phyloP scores from a whole-genome alignment of 257 asterid genomes.

The Marsdenia floribunda region DNA sequence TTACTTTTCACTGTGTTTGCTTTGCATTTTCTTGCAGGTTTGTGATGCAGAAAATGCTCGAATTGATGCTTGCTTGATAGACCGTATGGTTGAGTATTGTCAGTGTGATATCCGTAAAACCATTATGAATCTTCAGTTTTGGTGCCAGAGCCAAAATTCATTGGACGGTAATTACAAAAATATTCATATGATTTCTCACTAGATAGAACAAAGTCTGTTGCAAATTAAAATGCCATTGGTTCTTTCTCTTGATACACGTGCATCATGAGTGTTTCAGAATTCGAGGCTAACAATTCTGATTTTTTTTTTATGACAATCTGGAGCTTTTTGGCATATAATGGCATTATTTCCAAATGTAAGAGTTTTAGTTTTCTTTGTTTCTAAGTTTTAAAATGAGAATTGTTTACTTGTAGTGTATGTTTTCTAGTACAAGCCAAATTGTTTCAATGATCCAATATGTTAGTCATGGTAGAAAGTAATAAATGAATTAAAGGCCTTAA shows the following conservation, averaged over 20 bases:
- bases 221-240: background rate
- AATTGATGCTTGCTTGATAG: constrained; percentile 56
- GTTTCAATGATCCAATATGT: background rate
- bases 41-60: constrained; percentile 62
- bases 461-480: background rate
- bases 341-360: background rate
- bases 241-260: background rate
- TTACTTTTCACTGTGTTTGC: constrained; percentile 16
- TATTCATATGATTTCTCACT: constrained; percentile 13
- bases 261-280: background rate
- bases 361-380: background rate
- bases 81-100: constrained; percentile 59
- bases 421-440: background rate
- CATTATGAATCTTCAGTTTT: constrained; percentile 79
- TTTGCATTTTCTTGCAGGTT: constrained; percentile 48
- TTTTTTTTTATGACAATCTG: background rate
- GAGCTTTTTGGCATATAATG: background rate
- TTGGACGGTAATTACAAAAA: constrained; percentile 43
- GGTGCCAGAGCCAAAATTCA: constrained; percentile 72
- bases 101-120: constrained; percentile 88
- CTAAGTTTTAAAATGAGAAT: background rate
- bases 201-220: background rate
- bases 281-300: background rate
- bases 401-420: background rate
- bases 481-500: background rate